These are phyloP conservation scores for Ampelomyces quisqualis DNA, from an alignment of 2,329 filamentous ascomycete genomes.

Conservation along the genomic window DNA sequence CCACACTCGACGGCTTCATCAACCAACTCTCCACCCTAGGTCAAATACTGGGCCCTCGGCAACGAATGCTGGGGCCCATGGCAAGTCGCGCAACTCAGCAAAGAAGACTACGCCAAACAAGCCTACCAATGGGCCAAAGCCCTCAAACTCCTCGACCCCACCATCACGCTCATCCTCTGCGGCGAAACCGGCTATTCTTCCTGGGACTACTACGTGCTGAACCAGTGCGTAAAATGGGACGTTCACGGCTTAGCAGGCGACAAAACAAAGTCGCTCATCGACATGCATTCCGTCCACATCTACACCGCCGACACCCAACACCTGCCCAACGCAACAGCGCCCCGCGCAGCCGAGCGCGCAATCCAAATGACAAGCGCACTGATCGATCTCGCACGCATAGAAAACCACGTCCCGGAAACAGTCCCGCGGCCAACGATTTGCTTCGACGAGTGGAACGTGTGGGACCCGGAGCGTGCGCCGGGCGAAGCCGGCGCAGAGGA, in stretches of 20 bases:
- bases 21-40: conserved; percentile 15
- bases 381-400: conserved; percentile 72
- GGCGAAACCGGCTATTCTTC: conserved; percentile 67
- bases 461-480: conserved; percentile 70
- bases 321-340: conserved; percentile 52
- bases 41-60: conserved; percentile 84
- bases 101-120: conserved; percentile 68
- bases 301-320: conserved; percentile 64
- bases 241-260: conserved; percentile 53
- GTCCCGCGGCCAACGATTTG: conserved; percentile 70
- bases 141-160: conserved; percentile 69
- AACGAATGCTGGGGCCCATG: conserved; percentile 71
- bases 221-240: conserved; percentile 62
- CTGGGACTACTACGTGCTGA: conserved; percentile 74
- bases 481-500: conserved; percentile 74
- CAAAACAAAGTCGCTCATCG: conserved; percentile 57
- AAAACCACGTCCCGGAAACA: conserved; percentile 61
- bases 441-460: conserved; percentile 86
- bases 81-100: conserved; percentile 68
- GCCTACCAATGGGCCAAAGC: conserved; percentile 73
- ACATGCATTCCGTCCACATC: conserved; percentile 80
- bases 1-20: no score
- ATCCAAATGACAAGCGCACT: conserved; percentile 69
- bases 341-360: conserved; percentile 68
- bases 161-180: conserved; percentile 69